Conservation (phyloP, 495 filamentous ascomycete species). For the Aspergillus cavernicola region DNA sequence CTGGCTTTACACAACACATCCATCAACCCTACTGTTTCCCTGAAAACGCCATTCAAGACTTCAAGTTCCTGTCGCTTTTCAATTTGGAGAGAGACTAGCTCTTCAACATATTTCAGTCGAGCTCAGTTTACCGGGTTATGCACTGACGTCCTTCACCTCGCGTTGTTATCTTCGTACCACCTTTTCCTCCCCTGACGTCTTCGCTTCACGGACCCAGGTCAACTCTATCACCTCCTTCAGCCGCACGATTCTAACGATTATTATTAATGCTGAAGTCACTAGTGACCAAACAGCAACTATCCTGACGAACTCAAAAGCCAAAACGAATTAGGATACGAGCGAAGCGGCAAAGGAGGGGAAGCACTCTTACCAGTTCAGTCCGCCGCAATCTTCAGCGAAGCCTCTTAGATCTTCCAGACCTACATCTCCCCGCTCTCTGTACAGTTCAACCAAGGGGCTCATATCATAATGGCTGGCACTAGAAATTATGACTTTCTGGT, state of each 20-base stretch:
- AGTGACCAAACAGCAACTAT: background rate
- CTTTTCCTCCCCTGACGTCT: background rate
- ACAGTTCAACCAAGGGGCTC: background rate
- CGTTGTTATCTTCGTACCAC: background rate
- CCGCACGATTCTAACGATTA: background rate
- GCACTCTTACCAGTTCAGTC: background rate
- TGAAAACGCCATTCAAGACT: background rate
- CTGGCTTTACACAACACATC: background rate
- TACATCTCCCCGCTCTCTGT: background rate
- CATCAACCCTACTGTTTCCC: background rate
- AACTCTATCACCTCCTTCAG: background rate
- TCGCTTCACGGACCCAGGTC: background rate
- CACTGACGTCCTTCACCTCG: background rate
- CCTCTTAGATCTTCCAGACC: background rate
- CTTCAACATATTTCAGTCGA: too few species aligned
- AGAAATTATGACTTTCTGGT: constrained; percentile 99
- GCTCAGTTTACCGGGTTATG: background rate
- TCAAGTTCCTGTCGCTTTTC: too few species aligned
- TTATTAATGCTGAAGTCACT: background rate
- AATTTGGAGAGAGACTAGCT: too few species aligned
- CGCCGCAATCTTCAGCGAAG: background rate
- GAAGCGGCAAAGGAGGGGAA: background rate
- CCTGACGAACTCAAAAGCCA: background rate
- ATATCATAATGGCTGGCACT: constrained; percentile 77
- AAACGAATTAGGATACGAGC: background rate